Percentiles rank a stretch among this genome's conserved stretches.
Evolutionary conservation across 2,329 filamentous ascomycete genomes (phyloP).

Genomic region (Tolypocladium tropicale): DNA sequence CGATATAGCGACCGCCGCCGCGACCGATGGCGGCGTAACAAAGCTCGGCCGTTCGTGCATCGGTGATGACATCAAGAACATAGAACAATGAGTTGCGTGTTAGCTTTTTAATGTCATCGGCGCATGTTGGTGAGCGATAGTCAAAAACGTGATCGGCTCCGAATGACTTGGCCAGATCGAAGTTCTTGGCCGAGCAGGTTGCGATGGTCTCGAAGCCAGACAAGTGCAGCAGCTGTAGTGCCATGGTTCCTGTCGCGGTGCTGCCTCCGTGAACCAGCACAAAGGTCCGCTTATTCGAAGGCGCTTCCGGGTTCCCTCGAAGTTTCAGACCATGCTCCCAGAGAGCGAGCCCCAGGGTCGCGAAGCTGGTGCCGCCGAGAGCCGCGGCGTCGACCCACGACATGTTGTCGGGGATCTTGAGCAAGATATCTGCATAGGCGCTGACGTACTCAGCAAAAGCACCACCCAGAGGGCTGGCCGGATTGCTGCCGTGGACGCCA

Average conservation of each 20-base stretch:
- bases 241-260: background rate
- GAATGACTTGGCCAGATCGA: background rate
- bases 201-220: background rate
- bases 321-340: background rate
- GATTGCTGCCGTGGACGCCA: background rate
- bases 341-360: background rate
- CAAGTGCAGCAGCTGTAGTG: background rate
- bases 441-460: background rate
- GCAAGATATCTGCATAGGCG: background rate
- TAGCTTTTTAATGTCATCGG: background rate
- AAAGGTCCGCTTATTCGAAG: background rate
- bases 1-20: background rate
- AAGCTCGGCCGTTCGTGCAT: background rate
- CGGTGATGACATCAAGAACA: background rate
- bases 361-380: background rate
- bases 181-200: background rate
- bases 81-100: background rate
- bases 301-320: background rate
- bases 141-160: background rate
- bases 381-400: background rate
- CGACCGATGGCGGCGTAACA: background rate
- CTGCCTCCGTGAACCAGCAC: background rate
- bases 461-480: background rate
- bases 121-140: background rate
- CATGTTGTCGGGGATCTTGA: background rate